Evolutionary conservation across 2,329 filamentous ascomycete genomes (phyloP), one percentile per base, ranked within the genome.

Genomic region (Hymenoscyphus scutula): DNA sequence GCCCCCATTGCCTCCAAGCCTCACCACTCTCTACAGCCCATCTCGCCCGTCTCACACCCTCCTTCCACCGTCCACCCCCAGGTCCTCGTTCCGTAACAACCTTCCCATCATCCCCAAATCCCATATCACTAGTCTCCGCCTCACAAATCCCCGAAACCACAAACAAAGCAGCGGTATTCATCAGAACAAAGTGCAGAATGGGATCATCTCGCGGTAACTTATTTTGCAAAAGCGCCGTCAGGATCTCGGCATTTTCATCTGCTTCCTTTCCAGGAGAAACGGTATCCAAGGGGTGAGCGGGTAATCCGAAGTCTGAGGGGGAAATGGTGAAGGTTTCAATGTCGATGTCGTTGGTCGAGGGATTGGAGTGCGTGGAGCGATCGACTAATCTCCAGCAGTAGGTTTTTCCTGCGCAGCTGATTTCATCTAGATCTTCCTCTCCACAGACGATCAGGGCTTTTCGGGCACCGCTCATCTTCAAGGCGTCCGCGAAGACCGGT

Each of bases 401-500:
- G 1, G 93, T 96, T 38, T 82, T 82, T 0, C 95, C 94, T 1
- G 94, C 95, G 70, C 94, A 97, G 70, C 90, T 95, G 65, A 99
- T 86, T 79, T 99, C 95, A 74, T 99, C 95, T 32, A 99, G 85
- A 70, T 98, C 92, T 78, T 98, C 96, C 68, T 90, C 89, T 53
- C 95, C 95, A 73, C 94, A 99, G 19, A 98, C 90, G 25, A 99
- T 85, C 76, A 99, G 80, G 2, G 91, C 93, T 76, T 97, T 98
- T 66, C 81, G 86, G 51, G 86, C 87, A 29, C 93, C 93, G 17
- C 86, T 84, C 68, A 95, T 82, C 38, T 83, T 84, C 58, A 99
- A 79, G 0, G 94, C 92, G 69, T 97, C 90, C 1, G 91, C 91
- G 74, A 97, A 99, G 8, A 96, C 89, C 1, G 89, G 89, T 0